A percentile compares a stretch with the other conserved stretches of the same genome.
Conservation (phyloP, 345 rosid species). For the Camelina neglecta region DNA sequence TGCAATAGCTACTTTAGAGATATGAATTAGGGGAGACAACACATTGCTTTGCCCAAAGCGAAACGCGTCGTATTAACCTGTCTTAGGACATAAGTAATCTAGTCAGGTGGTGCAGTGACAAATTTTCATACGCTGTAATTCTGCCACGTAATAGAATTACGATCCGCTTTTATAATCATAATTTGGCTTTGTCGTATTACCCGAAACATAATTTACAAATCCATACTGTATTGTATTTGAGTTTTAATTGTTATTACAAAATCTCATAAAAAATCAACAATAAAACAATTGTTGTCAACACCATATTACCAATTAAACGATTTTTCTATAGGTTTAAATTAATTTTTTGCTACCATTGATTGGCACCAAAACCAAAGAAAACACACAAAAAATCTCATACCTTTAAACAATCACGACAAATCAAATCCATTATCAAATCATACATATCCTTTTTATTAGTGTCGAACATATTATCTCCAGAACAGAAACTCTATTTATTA, state of each 20-base stretch:
- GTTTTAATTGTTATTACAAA: neutral
- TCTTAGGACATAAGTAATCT: slow-evolving; percentile 6
- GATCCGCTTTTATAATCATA: neutral
- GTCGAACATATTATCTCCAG: neutral
- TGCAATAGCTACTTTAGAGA: slow-evolving; percentile 13
- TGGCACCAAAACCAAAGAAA: neutral
- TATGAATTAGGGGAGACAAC: slow-evolving; percentile 7
- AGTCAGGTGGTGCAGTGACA: neutral
- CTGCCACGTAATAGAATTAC: slow-evolving; percentile 17
- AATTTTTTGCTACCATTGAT: neutral
- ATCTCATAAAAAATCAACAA: neutral
- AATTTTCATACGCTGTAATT: neutral
- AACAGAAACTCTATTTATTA: neutral
- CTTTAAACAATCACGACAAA: neutral
- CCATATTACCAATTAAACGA: neutral
- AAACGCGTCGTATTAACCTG: slow-evolving; percentile 19
- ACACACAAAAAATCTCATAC: no score
- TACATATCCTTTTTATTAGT: neutral
- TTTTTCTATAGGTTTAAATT: no score
- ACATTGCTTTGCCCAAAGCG: slow-evolving; percentile 22
- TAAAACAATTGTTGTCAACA: neutral
- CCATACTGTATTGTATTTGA: neutral
- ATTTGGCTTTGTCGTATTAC: neutral
- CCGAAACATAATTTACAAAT: neutral
- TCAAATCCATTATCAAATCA: neutral